Base-by-base conservation (phyloP, 345 rosid species). In the Kernera saxatilis region DNA sequence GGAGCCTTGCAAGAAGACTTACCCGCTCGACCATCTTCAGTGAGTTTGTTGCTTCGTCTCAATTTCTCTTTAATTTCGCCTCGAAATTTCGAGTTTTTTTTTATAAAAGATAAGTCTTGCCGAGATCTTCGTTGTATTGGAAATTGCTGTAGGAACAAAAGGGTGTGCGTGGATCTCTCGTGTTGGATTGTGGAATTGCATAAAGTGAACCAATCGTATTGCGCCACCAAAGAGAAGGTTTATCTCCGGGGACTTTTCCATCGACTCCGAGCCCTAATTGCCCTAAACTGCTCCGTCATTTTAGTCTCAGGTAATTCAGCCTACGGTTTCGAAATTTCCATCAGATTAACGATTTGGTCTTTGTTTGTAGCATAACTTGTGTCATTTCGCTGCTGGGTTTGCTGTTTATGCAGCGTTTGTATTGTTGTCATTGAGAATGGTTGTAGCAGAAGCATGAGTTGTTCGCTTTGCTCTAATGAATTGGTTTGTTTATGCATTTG, bases 101-200 rank as follows among this genome's bases (percentile, higher is more conserved):
- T 10, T 32, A 0, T 8, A 39, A 10, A 36, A 27, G 40, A 30
- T 0, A 15, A 19, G 36, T 17, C 21, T 74, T 62, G 23, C 52
- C 15, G 43, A 41, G n/a, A 49, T 22, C 40, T 49, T 6, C 49
- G 12, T 3, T 36, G 23, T n/a, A 3, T 2, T 5, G 48, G 45
- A 52, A 27, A 52, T 52, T 13, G n/a, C 3, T 53, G 74, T 25
- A 91, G 97, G 81, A 89, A 94, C 92, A 89, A 92, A 78, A 87
- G 88, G 68, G 68, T 89, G 35, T 92, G 97, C 74, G 63, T 94
- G 36, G 99, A 94, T 86, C 96, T 94, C 1, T 94, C 98, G 3
- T 92, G 99, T 67, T 94, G 98, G 98, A 82, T 92, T 71, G 98
- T 94, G 35, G 97, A 88, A 69, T 87, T 92, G 44, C 89, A 88